These are phyloP conservation scores for Crassisporium funariophilum DNA, from an alignment of 768 basidiomycete species.

Conservation along the genomic window DNA sequence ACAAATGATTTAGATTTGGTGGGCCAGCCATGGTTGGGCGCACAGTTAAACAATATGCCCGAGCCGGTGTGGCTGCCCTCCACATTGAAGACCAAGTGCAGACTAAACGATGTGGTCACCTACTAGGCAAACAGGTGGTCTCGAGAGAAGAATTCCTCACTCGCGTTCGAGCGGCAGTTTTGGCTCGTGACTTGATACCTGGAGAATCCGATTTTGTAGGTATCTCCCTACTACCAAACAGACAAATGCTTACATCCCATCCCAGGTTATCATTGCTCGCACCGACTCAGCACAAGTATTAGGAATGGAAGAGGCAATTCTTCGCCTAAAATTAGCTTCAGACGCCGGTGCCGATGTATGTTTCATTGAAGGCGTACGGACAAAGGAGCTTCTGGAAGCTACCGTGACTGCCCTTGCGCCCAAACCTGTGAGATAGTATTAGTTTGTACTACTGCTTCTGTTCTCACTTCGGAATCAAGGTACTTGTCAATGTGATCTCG, in stretches of 20 bases:
- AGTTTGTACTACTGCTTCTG: background rate
- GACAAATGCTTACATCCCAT: background rate
- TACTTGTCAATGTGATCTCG: conserved; percentile 80
- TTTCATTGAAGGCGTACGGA: conserved; percentile 81
- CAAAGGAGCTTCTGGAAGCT: conserved; percentile 59
- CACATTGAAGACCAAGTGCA: conserved; percentile 86
- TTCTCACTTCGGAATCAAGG: conserved; percentile 30
- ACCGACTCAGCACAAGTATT: conserved; percentile 81
- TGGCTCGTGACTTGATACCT: conserved; percentile 75
- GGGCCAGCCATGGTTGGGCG: conserved; percentile 77
- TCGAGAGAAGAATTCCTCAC: conserved; percentile 77
- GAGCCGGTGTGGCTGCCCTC: conserved; percentile 70
- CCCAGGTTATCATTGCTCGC: conserved; percentile 69
- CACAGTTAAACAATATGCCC: conserved; percentile 70
- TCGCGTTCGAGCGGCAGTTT: conserved; percentile 80
- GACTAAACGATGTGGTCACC: conserved; percentile 79
- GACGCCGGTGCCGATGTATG: conserved; percentile 80
- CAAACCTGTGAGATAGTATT: conserved; percentile 54
- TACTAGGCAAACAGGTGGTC: conserved; percentile 81
- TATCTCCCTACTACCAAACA: background rate
- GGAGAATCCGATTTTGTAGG: conserved; percentile 72
- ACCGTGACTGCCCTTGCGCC: conserved; percentile 73
- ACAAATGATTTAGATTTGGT: conserved; percentile 49
- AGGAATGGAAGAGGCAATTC: conserved; percentile 78
- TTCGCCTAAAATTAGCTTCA: conserved; percentile 69